Conservation (phyloP, 768 basidiomycete species). For the Macrolepiota albuminosa region DNA sequence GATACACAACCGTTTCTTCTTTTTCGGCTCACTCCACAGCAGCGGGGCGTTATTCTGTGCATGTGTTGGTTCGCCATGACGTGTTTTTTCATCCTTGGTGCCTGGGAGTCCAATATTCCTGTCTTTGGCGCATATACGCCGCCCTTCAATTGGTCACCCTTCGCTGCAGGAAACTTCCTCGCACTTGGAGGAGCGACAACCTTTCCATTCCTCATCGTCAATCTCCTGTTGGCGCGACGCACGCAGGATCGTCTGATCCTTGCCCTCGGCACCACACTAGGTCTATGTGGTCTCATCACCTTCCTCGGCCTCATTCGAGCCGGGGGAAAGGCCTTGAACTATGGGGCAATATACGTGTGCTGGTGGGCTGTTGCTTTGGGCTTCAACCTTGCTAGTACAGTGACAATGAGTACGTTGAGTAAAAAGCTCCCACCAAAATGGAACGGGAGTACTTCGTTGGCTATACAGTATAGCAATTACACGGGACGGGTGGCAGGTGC, state of each 20-base stretch:
- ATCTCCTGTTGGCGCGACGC: slow-evolving; percentile 51
- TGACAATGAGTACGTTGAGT: slow-evolving; percentile 60
- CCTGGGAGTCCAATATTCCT: slow-evolving; percentile 67
- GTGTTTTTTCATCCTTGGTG: slow-evolving; percentile 65
- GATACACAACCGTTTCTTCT: not conserved
- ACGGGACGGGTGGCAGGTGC: slow-evolving; percentile 61
- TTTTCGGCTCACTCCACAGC: slow-evolving; percentile 18
- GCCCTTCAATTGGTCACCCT: slow-evolving; percentile 53
- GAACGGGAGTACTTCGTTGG: slow-evolving; percentile 53
- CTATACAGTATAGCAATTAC: slow-evolving; percentile 68
- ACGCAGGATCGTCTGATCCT: slow-evolving; percentile 60
- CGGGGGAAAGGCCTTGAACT: slow-evolving; percentile 22
- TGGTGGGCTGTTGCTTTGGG: slow-evolving; percentile 65
- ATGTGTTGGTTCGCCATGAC: slow-evolving; percentile 73
- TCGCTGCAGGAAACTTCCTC: slow-evolving; percentile 65
- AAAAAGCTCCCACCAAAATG: slow-evolving; percentile 64
- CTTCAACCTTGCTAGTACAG: slow-evolving; percentile 69
- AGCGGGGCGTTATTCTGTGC: slow-evolving; percentile 52
- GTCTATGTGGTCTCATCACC: slow-evolving; percentile 46
- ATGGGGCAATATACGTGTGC: slow-evolving; percentile 42
- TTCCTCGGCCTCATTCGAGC: slow-evolving; percentile 40
- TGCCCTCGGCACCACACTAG: slow-evolving; percentile 45
- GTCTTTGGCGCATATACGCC: slow-evolving; percentile 43
- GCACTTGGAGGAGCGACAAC: slow-evolving; percentile 58
- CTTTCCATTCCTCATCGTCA: slow-evolving; percentile 64